Evolutionary conservation across 2,329 filamentous ascomycete genomes (phyloP), one percentile per base, ranked within the genome.

Genomic region (Chaetomiaceae sp.): DNA sequence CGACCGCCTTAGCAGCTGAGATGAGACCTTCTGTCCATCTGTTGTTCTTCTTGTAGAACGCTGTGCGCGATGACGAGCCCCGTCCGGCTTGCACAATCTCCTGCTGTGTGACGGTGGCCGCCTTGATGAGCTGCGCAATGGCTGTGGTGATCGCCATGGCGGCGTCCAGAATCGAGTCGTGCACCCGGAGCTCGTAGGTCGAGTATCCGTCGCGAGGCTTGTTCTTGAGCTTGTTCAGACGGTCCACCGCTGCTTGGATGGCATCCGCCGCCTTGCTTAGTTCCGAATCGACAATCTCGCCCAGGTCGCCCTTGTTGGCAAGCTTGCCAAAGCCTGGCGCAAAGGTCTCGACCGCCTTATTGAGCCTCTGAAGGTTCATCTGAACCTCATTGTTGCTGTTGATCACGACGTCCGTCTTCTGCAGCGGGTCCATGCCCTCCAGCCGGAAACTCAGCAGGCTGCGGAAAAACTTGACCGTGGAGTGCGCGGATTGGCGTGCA

Each of bases 11-110:
- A 59, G 94, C 92, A 0, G 94, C 94, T 33, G 90, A 96, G 67
- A 99, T 96, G 56, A 99, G 83, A 43, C 94, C 94, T 67, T 99
- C 94, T 0, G 94, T 99, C 94, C 94, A 99, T 48, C 94, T 84
- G 74, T 97, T 99, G 80, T 99, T 96, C 78, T 97, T 97, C 81
- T 97, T 97, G 84, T 99, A 99, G 71, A 99, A 99, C 21, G 91
- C 90, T 2, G 91, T 95, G 53, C 86, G 82, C 40, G 90, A 95
- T 47, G 89, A 89, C 23, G 86, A 87, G 32, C 94, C 94, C 18
- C 89, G 86, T 7, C 94, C 94, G 58, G 95, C 90, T 60, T 90
- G 86, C 38, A 99, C 94, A 66, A 99, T 99, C 73, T 99, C 94
- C 68, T 95, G 85, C 69, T 99, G 94, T 1, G 92, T 95, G 16